Evolutionary conservation across 805 yeast genomes (phyloP).

Genomic region (Jamesozyma spencerorum): DNA sequence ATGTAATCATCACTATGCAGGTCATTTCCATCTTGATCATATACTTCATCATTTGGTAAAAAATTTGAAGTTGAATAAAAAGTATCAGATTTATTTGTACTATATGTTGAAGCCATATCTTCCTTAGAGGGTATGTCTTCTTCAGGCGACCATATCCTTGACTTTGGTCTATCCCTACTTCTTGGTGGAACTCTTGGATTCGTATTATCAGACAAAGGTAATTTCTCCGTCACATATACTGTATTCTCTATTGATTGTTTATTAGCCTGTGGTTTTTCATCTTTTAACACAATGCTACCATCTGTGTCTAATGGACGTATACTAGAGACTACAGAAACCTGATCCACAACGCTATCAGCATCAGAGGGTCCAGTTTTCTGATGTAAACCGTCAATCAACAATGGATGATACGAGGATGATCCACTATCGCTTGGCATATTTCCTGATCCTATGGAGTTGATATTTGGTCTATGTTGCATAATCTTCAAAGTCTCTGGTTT

Average conservation of each 20-base stretch:
- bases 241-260: slow-evolving; percentile 17
- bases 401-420: slow-evolving; percentile 1
- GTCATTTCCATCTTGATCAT: slow-evolving; percentile 1
- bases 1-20: slow-evolving; percentile 12
- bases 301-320: slow-evolving; percentile 10
- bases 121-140: neutral
- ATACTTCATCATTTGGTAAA: slow-evolving; percentile 6
- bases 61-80: slow-evolving; percentile 21
- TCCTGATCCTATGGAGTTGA: slow-evolving; percentile 16
- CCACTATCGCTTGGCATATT: slow-evolving; percentile 18
- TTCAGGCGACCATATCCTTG: slow-evolving; percentile 9
- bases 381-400: neutral
- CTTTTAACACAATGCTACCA: too few relatives aligned
- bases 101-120: neutral
- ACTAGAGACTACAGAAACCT: slow-evolving; percentile 11
- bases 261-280: too few relatives aligned
- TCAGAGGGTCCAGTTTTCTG: neutral
- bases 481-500: neutral
- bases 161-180: slow-evolving; percentile 26
- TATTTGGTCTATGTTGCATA: slow-evolving; percentile 10
- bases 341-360: neutral
- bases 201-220: slow-evolving; percentile 12
- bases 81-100: slow-evolving; percentile 14
- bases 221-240: slow-evolving; percentile 1
- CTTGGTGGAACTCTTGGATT: slow-evolving; percentile 30